These are phyloP conservation scores for Hibiscus tridactylites DNA, from an alignment of 345 rosid species.

Conservation along the genomic window DNA sequence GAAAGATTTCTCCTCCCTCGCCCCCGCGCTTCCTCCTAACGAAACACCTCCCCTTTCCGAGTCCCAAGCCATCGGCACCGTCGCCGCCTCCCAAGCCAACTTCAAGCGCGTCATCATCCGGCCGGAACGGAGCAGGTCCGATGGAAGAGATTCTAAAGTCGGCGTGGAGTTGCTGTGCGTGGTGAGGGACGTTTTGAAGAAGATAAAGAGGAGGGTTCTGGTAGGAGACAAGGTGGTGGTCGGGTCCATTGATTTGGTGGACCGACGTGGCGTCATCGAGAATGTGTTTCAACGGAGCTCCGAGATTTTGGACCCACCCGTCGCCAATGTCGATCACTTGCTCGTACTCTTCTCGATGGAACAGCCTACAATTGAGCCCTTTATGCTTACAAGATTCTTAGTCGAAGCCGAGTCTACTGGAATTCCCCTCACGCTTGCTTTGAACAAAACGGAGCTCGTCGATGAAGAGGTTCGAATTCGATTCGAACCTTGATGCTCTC, in stretches of 20 bases:
- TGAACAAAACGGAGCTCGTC: constrained; percentile 73
- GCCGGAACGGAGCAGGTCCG: constrained; percentile 10
- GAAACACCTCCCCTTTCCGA: constrained; percentile 46
- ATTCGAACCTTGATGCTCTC: background rate
- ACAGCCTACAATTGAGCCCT: constrained; percentile 70
- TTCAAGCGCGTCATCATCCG: constrained; percentile 85
- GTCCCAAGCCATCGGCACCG: constrained; percentile 74
- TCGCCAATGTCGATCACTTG: constrained; percentile 81
- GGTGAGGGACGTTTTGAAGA: constrained; percentile 81
- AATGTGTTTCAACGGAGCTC: constrained; percentile 61
- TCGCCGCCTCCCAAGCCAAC: constrained; percentile 90
- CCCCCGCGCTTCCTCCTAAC: constrained; percentile 54
- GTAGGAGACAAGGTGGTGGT: constrained; percentile 90
- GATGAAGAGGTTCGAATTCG: constrained; percentile 41
- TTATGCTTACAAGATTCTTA: constrained; percentile 71
- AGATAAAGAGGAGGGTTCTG: constrained; percentile 81
- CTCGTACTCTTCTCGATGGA: constrained; percentile 74
- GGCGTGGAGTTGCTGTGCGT: constrained; percentile 83
- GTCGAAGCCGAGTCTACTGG: constrained; percentile 83
- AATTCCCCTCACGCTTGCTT: constrained; percentile 69
- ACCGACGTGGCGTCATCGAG: constrained; percentile 77
- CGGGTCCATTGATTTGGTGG: constrained; percentile 88
- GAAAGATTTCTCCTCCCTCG: constrained; percentile 53
- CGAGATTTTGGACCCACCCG: constrained; percentile 70
- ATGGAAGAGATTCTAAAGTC: constrained; percentile 5